Evolutionary conservation across 2,329 filamentous ascomycete genomes (phyloP).

Genomic region (Balansia obtecta): DNA sequence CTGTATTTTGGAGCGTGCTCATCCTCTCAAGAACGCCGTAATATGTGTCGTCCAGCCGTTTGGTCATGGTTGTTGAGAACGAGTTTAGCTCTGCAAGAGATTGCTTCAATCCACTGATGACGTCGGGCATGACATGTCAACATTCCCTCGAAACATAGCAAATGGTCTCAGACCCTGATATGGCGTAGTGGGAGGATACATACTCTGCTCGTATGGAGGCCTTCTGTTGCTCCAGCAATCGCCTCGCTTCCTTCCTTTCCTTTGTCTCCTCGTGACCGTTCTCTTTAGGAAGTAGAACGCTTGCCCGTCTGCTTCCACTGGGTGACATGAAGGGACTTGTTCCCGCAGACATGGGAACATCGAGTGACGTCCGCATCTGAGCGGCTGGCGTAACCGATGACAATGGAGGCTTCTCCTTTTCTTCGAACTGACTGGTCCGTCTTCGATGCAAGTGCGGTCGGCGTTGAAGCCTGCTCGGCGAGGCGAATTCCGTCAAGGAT

Average conservation of each 20-base stretch:
- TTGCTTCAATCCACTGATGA: constrained; percentile 35
- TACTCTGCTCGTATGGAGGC: constrained; percentile 20
- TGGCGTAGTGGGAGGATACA: constrained; percentile 5
- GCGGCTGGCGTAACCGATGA: constrained; percentile 8
- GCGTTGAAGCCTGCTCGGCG: constrained; percentile 30
- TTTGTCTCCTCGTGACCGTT: constrained; percentile 19
- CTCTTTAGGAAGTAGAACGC: constrained; percentile 23
- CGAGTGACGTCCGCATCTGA: constrained; percentile 28
- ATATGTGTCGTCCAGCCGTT: constrained; percentile 61
- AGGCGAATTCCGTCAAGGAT: constrained; percentile 42
- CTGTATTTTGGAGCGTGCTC: constrained; percentile 48
- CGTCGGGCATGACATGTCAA: neutral
- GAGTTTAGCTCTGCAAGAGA: constrained; percentile 41
- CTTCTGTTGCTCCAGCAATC: constrained; percentile 25
- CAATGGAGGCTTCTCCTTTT: constrained; percentile 11
- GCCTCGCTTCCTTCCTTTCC: constrained; percentile 30
- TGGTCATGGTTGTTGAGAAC: constrained; percentile 49
- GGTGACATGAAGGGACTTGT: constrained; percentile 31
- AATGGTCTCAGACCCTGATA: neutral
- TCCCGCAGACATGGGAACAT: constrained; percentile 32
- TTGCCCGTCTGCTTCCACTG: constrained; percentile 30
- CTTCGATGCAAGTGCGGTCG: constrained; percentile 22
- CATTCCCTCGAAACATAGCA: neutral
- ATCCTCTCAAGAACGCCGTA: constrained; percentile 61
- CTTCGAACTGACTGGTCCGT: constrained; percentile 17